Conservation (phyloP, 23 red algal genomes). For the Rhodosorus marinus region DNA sequence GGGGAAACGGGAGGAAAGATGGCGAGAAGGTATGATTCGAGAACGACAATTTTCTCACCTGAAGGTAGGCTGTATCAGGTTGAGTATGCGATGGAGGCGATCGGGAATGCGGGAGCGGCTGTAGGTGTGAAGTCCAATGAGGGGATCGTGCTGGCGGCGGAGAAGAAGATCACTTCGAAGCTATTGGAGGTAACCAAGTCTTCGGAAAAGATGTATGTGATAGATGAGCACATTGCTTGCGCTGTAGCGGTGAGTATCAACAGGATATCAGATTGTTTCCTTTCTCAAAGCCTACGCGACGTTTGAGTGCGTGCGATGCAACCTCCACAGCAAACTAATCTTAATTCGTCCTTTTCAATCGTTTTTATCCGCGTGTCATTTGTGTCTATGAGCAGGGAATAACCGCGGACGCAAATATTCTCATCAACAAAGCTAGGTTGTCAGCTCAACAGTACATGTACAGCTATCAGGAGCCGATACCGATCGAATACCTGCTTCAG, state of each 20-base stretch:
- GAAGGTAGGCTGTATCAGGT: conserved; percentile 97
- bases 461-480: conserved; percentile 93
- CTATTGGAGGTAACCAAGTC: conserved; percentile 65
- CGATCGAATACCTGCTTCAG: conserved; percentile 87
- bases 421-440: conserved; percentile 78
- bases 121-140: conserved; percentile 67
- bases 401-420: conserved; percentile 93
- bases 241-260: conserved; percentile 29
- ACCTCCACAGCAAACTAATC: neutral
- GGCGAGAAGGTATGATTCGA: conserved; percentile 21
- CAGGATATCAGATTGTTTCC: neutral
- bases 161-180: conserved; percentile 91
- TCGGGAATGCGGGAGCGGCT: conserved; percentile 79
- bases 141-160: conserved; percentile 88
- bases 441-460: conserved; percentile 73
- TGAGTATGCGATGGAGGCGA: conserved; percentile 99
- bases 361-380: neutral
- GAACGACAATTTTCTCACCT: conserved; percentile 72
- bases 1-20: no score
- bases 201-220: conserved; percentile 99
- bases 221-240: conserved; percentile 85
- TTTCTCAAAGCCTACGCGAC: neutral
- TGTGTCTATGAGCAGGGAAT: conserved; percentile 22
- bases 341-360: neutral
- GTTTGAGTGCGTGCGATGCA: neutral